These are phyloP conservation scores for Cladosporium sphaerospermum DNA, from an alignment of 2,329 filamentous ascomycete species.

Conservation along the genomic window DNA sequence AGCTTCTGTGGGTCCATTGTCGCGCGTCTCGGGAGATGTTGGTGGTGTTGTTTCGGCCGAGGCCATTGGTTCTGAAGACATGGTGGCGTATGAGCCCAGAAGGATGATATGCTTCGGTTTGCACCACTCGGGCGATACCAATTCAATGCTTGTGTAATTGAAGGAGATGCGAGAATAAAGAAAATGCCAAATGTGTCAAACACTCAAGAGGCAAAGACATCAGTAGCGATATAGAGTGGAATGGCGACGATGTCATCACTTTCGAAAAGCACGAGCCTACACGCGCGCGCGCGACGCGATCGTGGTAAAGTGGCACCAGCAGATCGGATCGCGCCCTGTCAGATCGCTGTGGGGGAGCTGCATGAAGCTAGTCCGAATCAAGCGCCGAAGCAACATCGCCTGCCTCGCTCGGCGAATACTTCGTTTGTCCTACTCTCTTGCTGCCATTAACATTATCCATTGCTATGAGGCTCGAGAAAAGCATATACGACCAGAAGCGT, in stretches of 20 bases:
- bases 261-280: background rate
- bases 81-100: background rate
- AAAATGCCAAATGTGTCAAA: no score
- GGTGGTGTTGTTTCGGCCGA: conserved; percentile 26
- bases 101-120: no score
- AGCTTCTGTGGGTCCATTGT: conserved; percentile 30
- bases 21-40: conserved; percentile 28
- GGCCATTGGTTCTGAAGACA: conserved; percentile 11
- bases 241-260: background rate
- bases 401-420: no score
- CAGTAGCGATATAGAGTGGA: background rate
- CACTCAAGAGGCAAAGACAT: no score
- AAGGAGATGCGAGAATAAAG: no score
- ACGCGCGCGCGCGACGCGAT: background rate
- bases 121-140: no score
- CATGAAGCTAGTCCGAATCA: background rate
- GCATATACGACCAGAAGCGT: no score
- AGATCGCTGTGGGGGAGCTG: background rate
- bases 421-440: no score
- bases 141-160: no score
- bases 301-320: background rate
- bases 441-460: no score
- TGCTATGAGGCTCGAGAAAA: no score
- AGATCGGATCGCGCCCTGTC: background rate
- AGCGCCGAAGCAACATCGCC: background rate